Conservation (phyloP, 495 filamentous ascomycete genomes). For the Trichoderma orchidacearum region DNA sequence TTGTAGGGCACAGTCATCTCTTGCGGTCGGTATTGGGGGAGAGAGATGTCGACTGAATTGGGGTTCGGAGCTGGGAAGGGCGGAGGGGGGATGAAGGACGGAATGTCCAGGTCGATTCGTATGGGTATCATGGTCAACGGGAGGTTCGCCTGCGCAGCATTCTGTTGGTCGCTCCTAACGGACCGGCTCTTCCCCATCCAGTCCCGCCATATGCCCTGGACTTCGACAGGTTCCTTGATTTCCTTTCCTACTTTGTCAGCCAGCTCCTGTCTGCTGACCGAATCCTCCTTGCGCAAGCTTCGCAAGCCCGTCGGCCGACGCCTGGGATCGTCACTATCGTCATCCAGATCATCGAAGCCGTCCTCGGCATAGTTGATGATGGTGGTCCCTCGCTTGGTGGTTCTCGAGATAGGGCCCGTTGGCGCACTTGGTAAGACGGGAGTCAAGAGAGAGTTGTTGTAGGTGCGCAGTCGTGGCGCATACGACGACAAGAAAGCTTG, state of each 20-base stretch:
- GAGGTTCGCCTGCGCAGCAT: slow-evolving; percentile 69
- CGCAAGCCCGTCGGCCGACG: slow-evolving; percentile 74
- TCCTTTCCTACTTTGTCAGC: slow-evolving; percentile 77
- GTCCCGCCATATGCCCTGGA: slow-evolving; percentile 84
- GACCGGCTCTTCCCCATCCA: slow-evolving; percentile 71
- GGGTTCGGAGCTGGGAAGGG: slow-evolving; percentile 55
- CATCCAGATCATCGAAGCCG: slow-evolving; percentile 86
- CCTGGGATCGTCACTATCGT: slow-evolving; percentile 61
- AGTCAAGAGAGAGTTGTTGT: slow-evolving; percentile 83
- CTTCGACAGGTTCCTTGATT: slow-evolving; percentile 59
- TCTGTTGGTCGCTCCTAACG: slow-evolving; percentile 52
- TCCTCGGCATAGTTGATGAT: slow-evolving; percentile 97
- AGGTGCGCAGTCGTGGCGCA: slow-evolving; percentile 79
- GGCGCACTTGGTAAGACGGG: slow-evolving; percentile 61
- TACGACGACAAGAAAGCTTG: slow-evolving; percentile 88
- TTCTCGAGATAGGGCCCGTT: slow-evolving; percentile 57
- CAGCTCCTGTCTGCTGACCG: slow-evolving; percentile 37
- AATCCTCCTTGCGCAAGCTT: slow-evolving; percentile 69
- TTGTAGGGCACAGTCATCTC: slow-evolving; percentile 71
- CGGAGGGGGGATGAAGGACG: slow-evolving; percentile 59
- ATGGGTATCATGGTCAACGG: slow-evolving; percentile 90
- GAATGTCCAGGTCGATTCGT: slow-evolving; percentile 86
- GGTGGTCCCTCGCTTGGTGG: slow-evolving; percentile 91
- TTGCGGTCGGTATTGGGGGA: slow-evolving; percentile 62
- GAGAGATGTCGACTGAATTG: slow-evolving; percentile 40